Conservation (phyloP, 306 rosid genomes). For the Rosa multiflora region DNA sequence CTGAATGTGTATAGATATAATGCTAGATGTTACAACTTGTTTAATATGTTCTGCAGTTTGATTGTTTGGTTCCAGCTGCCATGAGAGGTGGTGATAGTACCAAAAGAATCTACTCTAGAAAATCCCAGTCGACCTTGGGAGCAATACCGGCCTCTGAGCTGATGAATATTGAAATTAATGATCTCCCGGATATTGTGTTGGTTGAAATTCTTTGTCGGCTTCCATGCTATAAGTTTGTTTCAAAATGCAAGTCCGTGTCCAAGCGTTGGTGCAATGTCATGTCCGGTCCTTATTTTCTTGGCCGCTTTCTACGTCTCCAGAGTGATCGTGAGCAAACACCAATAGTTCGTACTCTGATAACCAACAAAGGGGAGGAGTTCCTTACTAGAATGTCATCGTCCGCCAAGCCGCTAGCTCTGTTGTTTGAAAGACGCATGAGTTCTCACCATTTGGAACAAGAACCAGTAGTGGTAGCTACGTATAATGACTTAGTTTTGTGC, state of each 20-base stretch:
- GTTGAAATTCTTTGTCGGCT: constrained; percentile 1
- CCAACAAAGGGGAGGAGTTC: background rate
- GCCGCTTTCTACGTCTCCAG: background rate
- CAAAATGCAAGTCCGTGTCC: background rate
- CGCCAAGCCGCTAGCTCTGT: background rate
- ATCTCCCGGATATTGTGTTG: background rate
- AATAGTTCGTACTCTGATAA: background rate
- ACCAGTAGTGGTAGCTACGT: background rate
- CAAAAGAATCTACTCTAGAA: background rate
- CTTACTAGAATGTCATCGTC: background rate
- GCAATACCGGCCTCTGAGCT: background rate
- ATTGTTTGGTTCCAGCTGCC: background rate
- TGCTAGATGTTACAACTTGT: background rate
- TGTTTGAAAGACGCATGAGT: background rate
- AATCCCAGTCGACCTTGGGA: background rate
- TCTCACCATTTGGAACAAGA: background rate
- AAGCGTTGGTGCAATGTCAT: background rate
- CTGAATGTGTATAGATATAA: background rate
- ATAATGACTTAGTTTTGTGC: background rate
- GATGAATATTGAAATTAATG: background rate
- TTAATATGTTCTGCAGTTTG: background rate
- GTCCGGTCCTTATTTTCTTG: background rate
- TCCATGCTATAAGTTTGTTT: background rate
- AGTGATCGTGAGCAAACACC: background rate
- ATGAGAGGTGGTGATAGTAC: background rate